Evolutionary conservation across 306 rosid genomes (phyloP).

Genomic region (Trifolium repens): DNA sequence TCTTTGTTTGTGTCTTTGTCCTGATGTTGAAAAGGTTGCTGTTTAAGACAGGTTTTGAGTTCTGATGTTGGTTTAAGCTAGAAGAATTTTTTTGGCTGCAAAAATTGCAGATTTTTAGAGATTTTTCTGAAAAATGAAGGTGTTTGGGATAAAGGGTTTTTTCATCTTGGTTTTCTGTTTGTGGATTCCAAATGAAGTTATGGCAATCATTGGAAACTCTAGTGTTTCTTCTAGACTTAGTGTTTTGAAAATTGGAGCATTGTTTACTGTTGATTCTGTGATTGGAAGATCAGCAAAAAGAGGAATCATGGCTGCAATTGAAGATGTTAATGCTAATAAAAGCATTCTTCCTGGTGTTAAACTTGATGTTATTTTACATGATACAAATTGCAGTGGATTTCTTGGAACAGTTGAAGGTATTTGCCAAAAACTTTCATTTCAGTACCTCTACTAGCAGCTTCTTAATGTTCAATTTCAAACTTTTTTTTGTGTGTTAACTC

Average conservation of each 20-base stretch:
- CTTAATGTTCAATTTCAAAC: slow-evolving; percentile 13
- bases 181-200: slow-evolving; percentile 57
- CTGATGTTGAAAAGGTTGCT: slow-evolving; percentile 41
- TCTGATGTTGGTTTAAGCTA: slow-evolving; percentile 35
- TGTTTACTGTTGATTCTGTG: slow-evolving; percentile 68
- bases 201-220: slow-evolving; percentile 51
- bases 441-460: neutral
- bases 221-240: slow-evolving; percentile 48
- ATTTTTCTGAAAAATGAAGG: slow-evolving; percentile 49
- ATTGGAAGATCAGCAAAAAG: slow-evolving; percentile 76
- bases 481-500: no score
- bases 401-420: slow-evolving; percentile 79
- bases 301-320: slow-evolving; percentile 63
- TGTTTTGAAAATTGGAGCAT: slow-evolving; percentile 71
- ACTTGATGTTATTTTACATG: slow-evolving; percentile 50
- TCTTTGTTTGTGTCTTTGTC: slow-evolving; percentile 38
- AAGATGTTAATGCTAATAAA: slow-evolving; percentile 66
- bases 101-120: slow-evolving; percentile 22
- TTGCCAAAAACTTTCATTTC: slow-evolving; percentile 40
- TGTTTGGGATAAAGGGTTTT: slow-evolving; percentile 41
- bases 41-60: slow-evolving; percentile 44
- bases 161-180: slow-evolving; percentile 51
- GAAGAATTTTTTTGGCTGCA: slow-evolving; percentile 27
- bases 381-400: slow-evolving; percentile 87
- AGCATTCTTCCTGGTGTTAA: slow-evolving; percentile 56